Conservation (phyloP, 495 filamentous ascomycete species). For the Xylaria telfairii region DNA sequence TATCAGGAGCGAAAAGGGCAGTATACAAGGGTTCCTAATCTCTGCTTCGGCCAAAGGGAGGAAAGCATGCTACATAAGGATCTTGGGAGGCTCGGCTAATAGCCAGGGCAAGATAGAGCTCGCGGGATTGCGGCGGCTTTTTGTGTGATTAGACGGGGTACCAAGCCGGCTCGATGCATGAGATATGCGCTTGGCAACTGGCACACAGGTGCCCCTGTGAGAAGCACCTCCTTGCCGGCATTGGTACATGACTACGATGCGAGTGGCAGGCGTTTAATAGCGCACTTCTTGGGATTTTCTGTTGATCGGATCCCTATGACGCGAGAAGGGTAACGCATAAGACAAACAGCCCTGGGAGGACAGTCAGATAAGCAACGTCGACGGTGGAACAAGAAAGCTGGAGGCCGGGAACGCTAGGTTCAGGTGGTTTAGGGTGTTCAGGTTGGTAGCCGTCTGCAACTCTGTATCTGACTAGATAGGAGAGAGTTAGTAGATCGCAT, state of each 20-base stretch:
- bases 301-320: not conserved
- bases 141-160: constrained; percentile 21
- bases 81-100: constrained; percentile 11
- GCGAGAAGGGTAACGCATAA: not conserved
- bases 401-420: not conserved
- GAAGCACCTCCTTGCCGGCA: not conserved
- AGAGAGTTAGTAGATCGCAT: constrained; percentile 3
- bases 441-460: not conserved
- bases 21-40: not conserved
- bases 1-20: not conserved
- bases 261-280: constrained; percentile 23
- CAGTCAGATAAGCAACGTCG: constrained; percentile 18
- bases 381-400: constrained; percentile 12
- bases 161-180: constrained; percentile 29
- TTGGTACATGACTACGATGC: not conserved
- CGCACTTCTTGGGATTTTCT: constrained; percentile 14
- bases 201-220: constrained; percentile 14
- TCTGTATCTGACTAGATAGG: not conserved
- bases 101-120: constrained; percentile 10
- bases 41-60: constrained; percentile 20
- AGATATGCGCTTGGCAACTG: constrained; percentile 24
- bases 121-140: constrained; percentile 10
- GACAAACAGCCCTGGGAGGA: not conserved
- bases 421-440: too few species aligned
- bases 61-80: constrained; percentile 2